Evolutionary conservation across 805 yeast species (phyloP).

Genomic region (Wickerhamomyces queroliae): DNA sequence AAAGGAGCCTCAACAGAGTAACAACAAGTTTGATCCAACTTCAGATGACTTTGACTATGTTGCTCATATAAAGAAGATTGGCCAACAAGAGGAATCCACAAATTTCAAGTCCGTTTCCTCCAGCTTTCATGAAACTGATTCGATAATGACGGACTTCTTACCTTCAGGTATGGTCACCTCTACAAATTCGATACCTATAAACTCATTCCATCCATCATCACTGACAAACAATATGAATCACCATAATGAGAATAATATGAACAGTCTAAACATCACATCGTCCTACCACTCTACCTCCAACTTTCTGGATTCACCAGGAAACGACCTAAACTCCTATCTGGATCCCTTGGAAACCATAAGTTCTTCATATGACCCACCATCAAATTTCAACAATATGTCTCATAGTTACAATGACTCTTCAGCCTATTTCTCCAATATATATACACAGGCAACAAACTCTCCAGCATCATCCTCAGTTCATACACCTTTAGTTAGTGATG

Average conservation of each 20-base stretch:
- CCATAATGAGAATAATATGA: not conserved
- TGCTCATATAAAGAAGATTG: constrained; percentile 55
- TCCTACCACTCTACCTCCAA: constrained; percentile 9
- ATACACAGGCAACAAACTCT: constrained; percentile 6
- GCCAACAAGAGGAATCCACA: constrained; percentile 31
- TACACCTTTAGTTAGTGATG: constrained; percentile 17
- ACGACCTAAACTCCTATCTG: constrained; percentile 18
- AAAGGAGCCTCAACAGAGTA: constrained; percentile 1
- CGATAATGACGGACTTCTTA: not conserved
- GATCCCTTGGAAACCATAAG: constrained; percentile 22
- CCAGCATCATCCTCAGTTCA: constrained; percentile 20
- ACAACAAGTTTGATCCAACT: constrained; percentile 33
- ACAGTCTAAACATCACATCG: not conserved
- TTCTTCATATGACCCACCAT: constrained; percentile 21
- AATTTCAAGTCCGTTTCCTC: not conserved
- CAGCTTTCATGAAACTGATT: constrained; percentile 1
- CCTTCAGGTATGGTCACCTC: not conserved
- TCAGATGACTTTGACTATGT: constrained; percentile 58
- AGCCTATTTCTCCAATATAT: not conserved
- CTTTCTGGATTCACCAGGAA: constrained; percentile 20
- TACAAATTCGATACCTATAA: not conserved
- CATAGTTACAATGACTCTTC: constrained; percentile 11
- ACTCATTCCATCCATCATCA: not conserved
- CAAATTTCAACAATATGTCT: constrained; percentile 12
- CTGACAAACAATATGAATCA: not conserved